These are phyloP conservation scores for Fusarium hainanense DNA, from an alignment of 2,329 filamentous ascomycete genomes.

Conservation along the genomic window DNA sequence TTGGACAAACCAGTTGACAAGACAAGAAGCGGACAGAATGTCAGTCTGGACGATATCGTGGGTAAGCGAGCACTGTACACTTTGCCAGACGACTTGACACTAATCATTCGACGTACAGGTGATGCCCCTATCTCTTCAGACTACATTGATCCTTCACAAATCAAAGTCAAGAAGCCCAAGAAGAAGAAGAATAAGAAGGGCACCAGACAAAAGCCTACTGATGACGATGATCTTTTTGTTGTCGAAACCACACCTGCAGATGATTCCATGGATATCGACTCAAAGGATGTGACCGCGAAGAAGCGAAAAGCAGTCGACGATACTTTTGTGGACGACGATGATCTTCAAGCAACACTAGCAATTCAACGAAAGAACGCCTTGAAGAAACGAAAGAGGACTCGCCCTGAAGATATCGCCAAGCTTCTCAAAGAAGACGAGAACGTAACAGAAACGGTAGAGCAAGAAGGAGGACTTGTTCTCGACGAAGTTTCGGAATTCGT, in stretches of 20 bases:
- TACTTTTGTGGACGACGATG: slow-evolving; percentile 88
- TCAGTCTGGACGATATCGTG: slow-evolving; percentile 84
- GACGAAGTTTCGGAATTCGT: slow-evolving; percentile 97
- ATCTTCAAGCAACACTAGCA: slow-evolving; percentile 86
- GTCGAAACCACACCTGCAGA: slow-evolving; percentile 52
- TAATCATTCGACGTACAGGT: slow-evolving; percentile 35
- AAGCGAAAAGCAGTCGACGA: slow-evolving; percentile 75
- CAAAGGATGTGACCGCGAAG: slow-evolving; percentile 57
- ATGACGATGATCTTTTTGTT: slow-evolving; percentile 70
- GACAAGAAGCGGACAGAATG: slow-evolving; percentile 71
- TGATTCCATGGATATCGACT: slow-evolving; percentile 81
- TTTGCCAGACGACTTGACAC: neutral
- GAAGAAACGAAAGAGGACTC: slow-evolving; percentile 89
- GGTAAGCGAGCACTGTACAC: slow-evolving; percentile 51
- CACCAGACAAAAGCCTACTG: slow-evolving; percentile 75
- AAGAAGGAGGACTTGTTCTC: slow-evolving; percentile 78
- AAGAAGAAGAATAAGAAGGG: slow-evolving; percentile 90
- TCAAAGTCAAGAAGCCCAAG: slow-evolving; percentile 95
- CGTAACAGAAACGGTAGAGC: slow-evolving; percentile 57
- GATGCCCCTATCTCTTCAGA: slow-evolving; percentile 71
- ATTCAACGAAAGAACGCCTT: slow-evolving; percentile 84
- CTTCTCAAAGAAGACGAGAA: slow-evolving; percentile 76
- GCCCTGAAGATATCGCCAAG: slow-evolving; percentile 87
- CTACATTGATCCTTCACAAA: slow-evolving; percentile 85
- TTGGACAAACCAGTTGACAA: slow-evolving; percentile 64